Base-by-base conservation (phyloP, 768 basidiomycete species). In the Calocybe gangraenosa region DNA sequence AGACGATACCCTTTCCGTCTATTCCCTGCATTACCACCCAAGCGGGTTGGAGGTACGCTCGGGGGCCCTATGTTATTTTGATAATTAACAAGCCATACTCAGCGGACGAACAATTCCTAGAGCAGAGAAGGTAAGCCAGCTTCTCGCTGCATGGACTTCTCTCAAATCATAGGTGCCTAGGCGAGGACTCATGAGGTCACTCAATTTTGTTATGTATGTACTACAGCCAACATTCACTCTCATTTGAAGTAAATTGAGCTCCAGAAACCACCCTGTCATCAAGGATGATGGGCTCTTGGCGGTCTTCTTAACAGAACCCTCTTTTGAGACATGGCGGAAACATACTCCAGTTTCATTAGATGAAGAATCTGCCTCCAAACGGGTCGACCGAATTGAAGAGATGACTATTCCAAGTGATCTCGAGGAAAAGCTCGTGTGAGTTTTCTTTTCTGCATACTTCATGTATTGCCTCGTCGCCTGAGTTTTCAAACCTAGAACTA, bases 1-100 rank as follows among this genome's bases (percentile, higher is more conserved):
- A 80, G 84, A 52, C 79, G 93, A 43, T 97, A 97, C 68, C 94
- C 96, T 1, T 98, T 97, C 77, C 82, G 96, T 37, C 69, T 98
- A 19, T 76, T 97, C 52, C 84, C 90, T 14, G 68, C 79, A 2
- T 67, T 98, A 22, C 96, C 96, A 13, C 96, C 96, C 0, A 98
- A 98, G 64, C 79, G 92, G 37, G 74, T 98, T 50, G 89, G 89
- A 63, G 82, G 91, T 92, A 55, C 70, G 89, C 73, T 18, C 5
- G 31, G n/a, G 37, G 34, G 43, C 55, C 18, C 46, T 54, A 48
- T 39, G 33, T 45, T 25, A 31, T 22, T 31, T 23, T 9, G 10
- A 38, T 25, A 28, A 11, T 28, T 48, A 25, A 47, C 38, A 44
- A n/a, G 36, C 38, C 33, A 28, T 11, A 17, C 15, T 25, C 13